Conservation (phyloP, 2,329 filamentous ascomycete species). For the Madurella mycetomatis region DNA sequence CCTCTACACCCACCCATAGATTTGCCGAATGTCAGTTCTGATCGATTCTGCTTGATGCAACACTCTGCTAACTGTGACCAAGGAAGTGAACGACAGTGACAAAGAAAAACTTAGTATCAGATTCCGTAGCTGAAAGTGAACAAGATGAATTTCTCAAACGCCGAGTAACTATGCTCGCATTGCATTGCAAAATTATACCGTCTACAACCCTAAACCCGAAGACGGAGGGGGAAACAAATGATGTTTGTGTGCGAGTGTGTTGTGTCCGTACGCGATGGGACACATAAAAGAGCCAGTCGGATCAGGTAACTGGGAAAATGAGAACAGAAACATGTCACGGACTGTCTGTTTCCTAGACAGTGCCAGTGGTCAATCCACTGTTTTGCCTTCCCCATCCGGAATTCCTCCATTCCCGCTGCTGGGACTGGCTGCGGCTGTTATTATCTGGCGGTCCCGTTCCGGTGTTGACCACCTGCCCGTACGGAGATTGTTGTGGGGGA, state of each 20-base stretch:
- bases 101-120: not conserved
- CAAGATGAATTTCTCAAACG: slow-evolving; percentile 12
- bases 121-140: not conserved
- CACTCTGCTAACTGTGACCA: not conserved
- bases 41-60: not conserved
- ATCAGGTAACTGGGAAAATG: not conserved
- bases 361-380: slow-evolving; percentile 46
- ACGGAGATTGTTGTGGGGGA: slow-evolving; percentile 38
- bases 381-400: slow-evolving; percentile 51
- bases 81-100: not conserved
- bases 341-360: slow-evolving; percentile 28
- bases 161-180: slow-evolving; percentile 15
- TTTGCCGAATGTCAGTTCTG: no score
- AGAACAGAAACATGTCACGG: not conserved
- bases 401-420: slow-evolving; percentile 54
- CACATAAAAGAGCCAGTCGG: not conserved
- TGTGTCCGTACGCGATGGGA: not conserved
- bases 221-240: not conserved
- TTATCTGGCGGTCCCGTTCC: slow-evolving; percentile 32
- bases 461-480: slow-evolving; percentile 27
- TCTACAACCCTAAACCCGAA: not conserved
- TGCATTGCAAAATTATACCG: not conserved
- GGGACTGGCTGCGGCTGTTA: slow-evolving; percentile 40
- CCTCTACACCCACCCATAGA: no score
- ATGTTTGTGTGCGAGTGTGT: not conserved